A percentile compares a stretch with the other conserved stretches of the same genome.
These are phyloP conservation scores for Lactarius psammicola DNA, from an alignment of 768 basidiomycete species.

Conservation along the genomic window DNA sequence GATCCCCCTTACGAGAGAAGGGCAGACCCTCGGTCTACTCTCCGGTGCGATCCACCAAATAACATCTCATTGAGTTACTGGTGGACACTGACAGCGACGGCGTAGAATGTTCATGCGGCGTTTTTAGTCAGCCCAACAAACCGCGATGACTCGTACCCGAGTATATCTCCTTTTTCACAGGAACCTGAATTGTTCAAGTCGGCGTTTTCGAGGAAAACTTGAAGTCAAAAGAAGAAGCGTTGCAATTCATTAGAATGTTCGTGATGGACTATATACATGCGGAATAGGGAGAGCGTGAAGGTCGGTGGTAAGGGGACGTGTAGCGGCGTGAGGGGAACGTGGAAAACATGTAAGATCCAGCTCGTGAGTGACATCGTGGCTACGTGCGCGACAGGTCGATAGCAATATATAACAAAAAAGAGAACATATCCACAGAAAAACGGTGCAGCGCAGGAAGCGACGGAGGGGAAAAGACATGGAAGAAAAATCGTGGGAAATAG, in stretches of 20 bases:
- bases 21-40: too few relatives aligned
- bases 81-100: too few relatives aligned
- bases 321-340: conserved; percentile 6
- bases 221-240: not conserved
- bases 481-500: not conserved
- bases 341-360: conserved; percentile 2
- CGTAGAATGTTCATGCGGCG: too few relatives aligned
- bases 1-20: too few relatives aligned
- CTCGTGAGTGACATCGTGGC: conserved; percentile 17
- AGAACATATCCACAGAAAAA: conserved; percentile 3
- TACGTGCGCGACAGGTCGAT: conserved; percentile 5
- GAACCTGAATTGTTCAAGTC: too few relatives aligned
- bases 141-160: too few relatives aligned
- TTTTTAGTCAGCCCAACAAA: too few relatives aligned
- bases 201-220: too few relatives aligned
- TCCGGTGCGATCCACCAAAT: too few relatives aligned
- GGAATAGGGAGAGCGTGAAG: not conserved
- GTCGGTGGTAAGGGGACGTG: not conserved
- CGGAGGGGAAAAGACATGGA: not conserved
- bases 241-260: not conserved
- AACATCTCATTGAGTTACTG: too few relatives aligned
- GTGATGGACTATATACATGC: conserved; percentile 3
- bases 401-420: conserved; percentile 16
- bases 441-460: not conserved
- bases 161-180: too few relatives aligned